Evolutionary conservation across 176 grass and related monocot species (phyloP), one percentile per base, ranked within the genome.

Genomic region (Zoysia pacifica): DNA sequence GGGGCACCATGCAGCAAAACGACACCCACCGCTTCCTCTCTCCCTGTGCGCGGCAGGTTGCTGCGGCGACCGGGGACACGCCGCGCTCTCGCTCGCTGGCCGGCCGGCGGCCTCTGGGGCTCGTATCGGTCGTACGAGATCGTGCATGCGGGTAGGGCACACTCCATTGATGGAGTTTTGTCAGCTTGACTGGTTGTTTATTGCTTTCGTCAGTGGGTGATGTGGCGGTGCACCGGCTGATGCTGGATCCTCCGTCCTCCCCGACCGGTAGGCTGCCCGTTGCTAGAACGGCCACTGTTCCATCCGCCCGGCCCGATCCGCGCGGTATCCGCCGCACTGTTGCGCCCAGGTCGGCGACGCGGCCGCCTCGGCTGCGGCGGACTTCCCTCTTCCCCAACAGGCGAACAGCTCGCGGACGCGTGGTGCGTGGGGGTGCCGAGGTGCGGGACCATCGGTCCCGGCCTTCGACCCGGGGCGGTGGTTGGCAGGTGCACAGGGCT

Each of bases 231-330:
- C 53, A 44, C 53, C 77, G 51, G 53, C 51, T 5, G 37, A 12
- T 54, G 54, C 54, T 58, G 54, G 28, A 28, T 28, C 28, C 28
- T 28, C 28, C 28, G 28, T 37, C 15, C 15, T 16, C 8, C 15
- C 45, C 68, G 45, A 20, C 9, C 20, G 62, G 62, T 78, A 53
- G 76, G 63, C 16, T 3, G 49, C 38, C 18, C 40, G 63, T 66
- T 45, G 80, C 80, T 65, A 46, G 61, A 82, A 19, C 46, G 9
- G 82, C 66, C 5, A 63, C 82, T 78, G 74, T 77, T 77, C 8
- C 63, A 28, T 28, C 28, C 28, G 28, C 28, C 28, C 28, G 28
- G 6, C 2, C 5, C 63, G 72, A 83, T 83, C 65, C 54, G 63
- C 14, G n/a, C 41, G 42, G 81, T 48, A 69, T 83, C 81, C 40